Evolutionary conservation across 148 eudicot species (phyloP).

Genomic region (Cornus kousa): DNA sequence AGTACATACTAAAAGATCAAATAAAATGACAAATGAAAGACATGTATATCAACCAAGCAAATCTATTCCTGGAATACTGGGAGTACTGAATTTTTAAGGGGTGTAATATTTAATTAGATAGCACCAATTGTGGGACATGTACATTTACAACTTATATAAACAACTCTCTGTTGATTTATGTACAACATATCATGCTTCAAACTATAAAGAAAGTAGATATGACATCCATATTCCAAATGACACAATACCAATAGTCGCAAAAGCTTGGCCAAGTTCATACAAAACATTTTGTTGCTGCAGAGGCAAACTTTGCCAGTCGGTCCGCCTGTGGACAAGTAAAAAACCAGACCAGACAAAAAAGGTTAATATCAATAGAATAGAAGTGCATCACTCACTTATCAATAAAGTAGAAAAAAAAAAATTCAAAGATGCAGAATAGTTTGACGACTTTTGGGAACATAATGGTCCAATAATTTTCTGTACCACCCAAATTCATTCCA

Average conservation of each 20-base stretch:
- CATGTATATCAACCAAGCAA: background rate
- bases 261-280: conserved; percentile 70
- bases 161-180: conserved; percentile 23
- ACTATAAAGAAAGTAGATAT: conserved; percentile 42
- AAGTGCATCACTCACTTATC: background rate
- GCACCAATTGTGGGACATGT: conserved; percentile 8
- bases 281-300: conserved; percentile 44
- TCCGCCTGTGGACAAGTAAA: conserved; percentile 42
- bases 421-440: background rate
- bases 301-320: conserved; percentile 66
- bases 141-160: conserved; percentile 18
- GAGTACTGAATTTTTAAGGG: background rate
- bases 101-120: background rate
- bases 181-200: conserved; percentile 26
- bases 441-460: background rate
- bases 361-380: background rate
- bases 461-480: background rate
- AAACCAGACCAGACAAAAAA: conserved; percentile 3
- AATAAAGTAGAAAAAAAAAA: background rate
- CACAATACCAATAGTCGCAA: conserved; percentile 64
- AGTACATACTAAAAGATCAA: no score
- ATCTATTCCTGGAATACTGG: background rate
- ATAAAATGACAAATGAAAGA: no score
- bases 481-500: background rate
- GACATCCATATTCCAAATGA: conserved; percentile 78